These are phyloP conservation scores for Eutrema salsugineum DNA, from an alignment of 441 rosid genomes.

Conservation along the genomic window DNA sequence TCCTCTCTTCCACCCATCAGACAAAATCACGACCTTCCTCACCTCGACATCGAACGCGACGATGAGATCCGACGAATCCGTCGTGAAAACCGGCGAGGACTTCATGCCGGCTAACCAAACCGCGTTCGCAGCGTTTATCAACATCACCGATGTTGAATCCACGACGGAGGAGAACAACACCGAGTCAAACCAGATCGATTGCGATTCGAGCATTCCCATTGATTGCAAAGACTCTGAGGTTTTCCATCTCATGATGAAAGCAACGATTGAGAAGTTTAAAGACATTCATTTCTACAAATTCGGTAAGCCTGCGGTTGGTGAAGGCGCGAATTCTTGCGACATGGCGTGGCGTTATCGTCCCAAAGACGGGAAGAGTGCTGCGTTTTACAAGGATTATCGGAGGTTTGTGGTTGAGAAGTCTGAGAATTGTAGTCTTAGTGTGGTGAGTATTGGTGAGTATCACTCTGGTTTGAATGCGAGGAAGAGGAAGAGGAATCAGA, in stretches of 20 bases:
- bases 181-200: slow-evolving; percentile 37
- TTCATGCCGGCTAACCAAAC: slow-evolving; percentile 76
- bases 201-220: slow-evolving; percentile 41
- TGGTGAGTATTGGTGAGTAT: slow-evolving; percentile 69
- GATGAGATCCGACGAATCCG: slow-evolving; percentile 62
- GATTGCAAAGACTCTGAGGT: slow-evolving; percentile 86
- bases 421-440: slow-evolving; percentile 59
- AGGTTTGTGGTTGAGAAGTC: slow-evolving; percentile 63
- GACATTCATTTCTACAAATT: slow-evolving; percentile 87
- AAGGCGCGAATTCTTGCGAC: slow-evolving; percentile 62
- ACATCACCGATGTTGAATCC: slow-evolving; percentile 58
- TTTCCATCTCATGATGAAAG: slow-evolving; percentile 85
- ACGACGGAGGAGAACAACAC: neutral
- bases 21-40: slow-evolving; percentile 78
- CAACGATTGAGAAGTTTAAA: slow-evolving; percentile 69
- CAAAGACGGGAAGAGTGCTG: slow-evolving; percentile 79
- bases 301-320: slow-evolving; percentile 71
- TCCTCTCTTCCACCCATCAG: slow-evolving; percentile 86
- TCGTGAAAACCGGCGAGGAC: slow-evolving; percentile 85
- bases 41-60: slow-evolving; percentile 83
- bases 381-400: slow-evolving; percentile 84
- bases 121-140: slow-evolving; percentile 53
- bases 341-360: slow-evolving; percentile 96
- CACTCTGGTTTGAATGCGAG: slow-evolving; percentile 85
- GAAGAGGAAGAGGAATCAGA: slow-evolving; percentile 78